These are phyloP conservation scores for Artemisia argyi DNA, from an alignment of 129 eudicot genomes.

Conservation along the genomic window DNA sequence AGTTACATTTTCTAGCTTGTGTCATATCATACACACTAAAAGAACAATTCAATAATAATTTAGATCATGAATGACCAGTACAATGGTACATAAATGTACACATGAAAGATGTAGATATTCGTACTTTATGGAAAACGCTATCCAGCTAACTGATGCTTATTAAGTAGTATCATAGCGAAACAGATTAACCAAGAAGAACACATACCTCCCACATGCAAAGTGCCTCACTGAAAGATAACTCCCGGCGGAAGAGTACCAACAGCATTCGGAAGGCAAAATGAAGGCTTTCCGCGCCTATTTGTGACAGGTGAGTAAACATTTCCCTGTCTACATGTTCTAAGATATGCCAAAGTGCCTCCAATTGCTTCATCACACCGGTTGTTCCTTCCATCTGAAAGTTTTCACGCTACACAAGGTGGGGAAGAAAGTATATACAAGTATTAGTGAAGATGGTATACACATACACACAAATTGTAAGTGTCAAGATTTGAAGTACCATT, in stretches of 20 bases:
- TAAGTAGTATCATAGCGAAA: background rate
- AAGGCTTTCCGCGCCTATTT: constrained; percentile 95
- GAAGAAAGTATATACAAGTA: background rate
- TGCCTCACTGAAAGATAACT: constrained; percentile 84
- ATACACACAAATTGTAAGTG: background rate
- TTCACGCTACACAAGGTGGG: constrained; percentile 55
- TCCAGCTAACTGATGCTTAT: background rate
- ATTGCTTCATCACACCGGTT: constrained; percentile 96
- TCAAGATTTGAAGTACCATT: constrained; percentile 52
- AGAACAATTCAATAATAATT: background rate
- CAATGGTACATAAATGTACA: background rate
- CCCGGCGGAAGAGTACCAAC: constrained; percentile 93
- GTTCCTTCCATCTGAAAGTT: constrained; percentile 95
- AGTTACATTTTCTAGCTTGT: too few species aligned
- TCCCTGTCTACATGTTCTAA: constrained; percentile 79
- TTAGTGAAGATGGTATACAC: constrained; percentile 4
- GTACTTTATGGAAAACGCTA: background rate
- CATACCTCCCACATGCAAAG: constrained; percentile 99
- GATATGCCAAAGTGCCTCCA: constrained; percentile 81
- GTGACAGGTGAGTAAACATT: constrained; percentile 80
- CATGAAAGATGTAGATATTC: background rate
- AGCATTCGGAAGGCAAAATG: constrained; percentile 98
- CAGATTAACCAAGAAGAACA: constrained; percentile 28
- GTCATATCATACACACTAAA: background rate
- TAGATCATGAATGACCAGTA: background rate